Conservation (phyloP, 208 protist genomes). For the Leishmania braziliensis region DNA sequence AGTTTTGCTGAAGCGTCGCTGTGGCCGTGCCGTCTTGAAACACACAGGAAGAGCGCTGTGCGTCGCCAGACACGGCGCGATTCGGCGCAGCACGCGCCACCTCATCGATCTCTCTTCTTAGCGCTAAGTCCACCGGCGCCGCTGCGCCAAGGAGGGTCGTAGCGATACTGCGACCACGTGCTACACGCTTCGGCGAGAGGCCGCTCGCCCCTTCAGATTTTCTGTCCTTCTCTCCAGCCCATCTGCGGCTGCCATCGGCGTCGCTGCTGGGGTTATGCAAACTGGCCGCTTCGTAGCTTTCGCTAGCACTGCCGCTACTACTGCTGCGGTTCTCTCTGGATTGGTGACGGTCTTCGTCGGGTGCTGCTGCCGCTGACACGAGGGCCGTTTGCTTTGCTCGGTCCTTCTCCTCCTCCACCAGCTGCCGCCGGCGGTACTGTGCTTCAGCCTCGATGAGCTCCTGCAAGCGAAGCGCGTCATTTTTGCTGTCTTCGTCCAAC, state of each 20-base stretch:
- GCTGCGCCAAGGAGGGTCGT: neutral
- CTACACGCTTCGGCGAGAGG: neutral
- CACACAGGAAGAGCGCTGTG: neutral
- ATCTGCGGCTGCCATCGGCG: neutral
- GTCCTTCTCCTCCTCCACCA: slow-evolving; percentile 7
- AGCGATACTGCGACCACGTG: neutral
- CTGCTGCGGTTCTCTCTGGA: neutral
- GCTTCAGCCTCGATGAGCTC: slow-evolving; percentile 39
- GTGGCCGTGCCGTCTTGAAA: neutral
- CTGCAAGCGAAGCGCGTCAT: slow-evolving; percentile 33
- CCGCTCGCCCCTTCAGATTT: neutral
- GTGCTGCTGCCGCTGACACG: neutral
- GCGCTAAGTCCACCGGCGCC: neutral
- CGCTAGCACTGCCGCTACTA: neutral
- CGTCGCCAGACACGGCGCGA: neutral
- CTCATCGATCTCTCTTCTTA: neutral
- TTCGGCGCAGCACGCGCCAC: neutral
- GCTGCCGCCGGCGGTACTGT: slow-evolving; percentile 17
- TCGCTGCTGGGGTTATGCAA: neutral
- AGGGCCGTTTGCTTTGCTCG: slow-evolving; percentile 10
- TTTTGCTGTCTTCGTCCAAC: slow-evolving; percentile 43
- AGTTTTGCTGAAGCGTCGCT: neutral
- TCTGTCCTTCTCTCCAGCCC: neutral
- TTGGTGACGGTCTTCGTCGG: neutral
- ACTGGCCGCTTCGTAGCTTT: neutral